Evolutionary conservation across 208 protist species (phyloP), one percentile per base, ranked within the genome.

Genomic region (Leishmania braziliensis): DNA sequence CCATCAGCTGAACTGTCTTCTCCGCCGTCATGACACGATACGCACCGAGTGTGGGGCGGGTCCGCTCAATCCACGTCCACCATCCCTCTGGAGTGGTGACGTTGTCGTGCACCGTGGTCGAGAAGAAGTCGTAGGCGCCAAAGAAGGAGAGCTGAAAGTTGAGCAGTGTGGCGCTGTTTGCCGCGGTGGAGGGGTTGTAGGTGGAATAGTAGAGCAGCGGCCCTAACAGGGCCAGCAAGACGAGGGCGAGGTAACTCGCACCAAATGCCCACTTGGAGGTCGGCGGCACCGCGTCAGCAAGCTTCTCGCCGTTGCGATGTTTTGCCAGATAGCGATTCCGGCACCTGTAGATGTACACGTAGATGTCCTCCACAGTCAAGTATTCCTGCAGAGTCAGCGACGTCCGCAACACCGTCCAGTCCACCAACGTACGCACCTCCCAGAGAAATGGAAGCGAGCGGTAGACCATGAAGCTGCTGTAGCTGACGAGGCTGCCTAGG

Each of bases 141-240:
- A 88, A 90, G 77, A 97, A 92, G 43, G 86, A 90, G 39, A 96
- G 79, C 48, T 71, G 76, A 20, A 95, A 53, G 26, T 70, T 72
- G 43, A 94, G 51, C 75, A 89, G 65, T 48, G 73, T 80, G 14
- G 92, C 91, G 8, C 56, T 54, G 79, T 94, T 97, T 48, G 79
- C 76, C 51, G 69, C 76, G 36, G 94, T 84, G 26, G 86, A 92
- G 4, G 95, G 94, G 84, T 95, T 97, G 84, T 96, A 92, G 43
- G 92, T 94, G 51, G 93, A 96, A 81, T 95, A 98, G 86, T 97
- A 98, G 29, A 95, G 63, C 43, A 98, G 85, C 36, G 95, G 95
- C 3, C 87, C 89, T 26, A 96, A 86, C 33, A 98, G 80, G n/a
- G 90, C 88, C 3, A 92, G 46, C 12, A 95, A 74, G 60, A 97